Evolutionary conservation across 441 rosid species (phyloP), one percentile per base, ranked within the genome.

Genomic region (Pelargonium exstipulatum): DNA sequence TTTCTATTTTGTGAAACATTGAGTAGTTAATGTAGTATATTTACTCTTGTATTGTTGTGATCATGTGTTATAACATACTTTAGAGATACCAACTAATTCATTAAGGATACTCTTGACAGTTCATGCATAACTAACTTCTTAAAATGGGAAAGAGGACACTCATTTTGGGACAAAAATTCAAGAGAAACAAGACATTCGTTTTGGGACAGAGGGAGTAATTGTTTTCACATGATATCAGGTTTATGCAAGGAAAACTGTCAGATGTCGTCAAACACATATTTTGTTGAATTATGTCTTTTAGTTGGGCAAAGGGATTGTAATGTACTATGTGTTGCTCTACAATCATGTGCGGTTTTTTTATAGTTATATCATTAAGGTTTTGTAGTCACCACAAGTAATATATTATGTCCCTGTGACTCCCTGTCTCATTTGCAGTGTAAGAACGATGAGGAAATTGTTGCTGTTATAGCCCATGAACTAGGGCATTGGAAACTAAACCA

Each of bases 401-500:
- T 53, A 1, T 16, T 53, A 20, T 53, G 22, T 57, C 26, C 26
- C 9, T n/a, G 9, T 6, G 29, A 8, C 62, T 57, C 26, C 26
- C 9, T n/a, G 9, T 6, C 62, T 18, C 62, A 70, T 76, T 71
- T 75, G 78, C 88, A 95, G 99, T 95, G 99, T 87, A 84, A 88
- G 81, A 77, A 87, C 74, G 91, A 91, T 14, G 91, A 91, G 74
- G 96, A 92, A 79, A 88, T 95, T 80, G 96, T 95, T 35, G 99
- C 97, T 71, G 96, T 95, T 76, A 84, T 91, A 81, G 96, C 91
- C 66, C 99, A 95, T 80, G 99, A 95, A 83, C 84, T 95, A 72
- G 99, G 99, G 64, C 99, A 95, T 69, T 91, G 99, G 99, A 95
- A 95, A 80, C 92, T 95, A 69, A 95, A 86, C 74, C 99, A 95